These are phyloP conservation scores for Metschnikowia dekortorum DNA, from an alignment of 805 yeast species.

Conservation along the genomic window DNA sequence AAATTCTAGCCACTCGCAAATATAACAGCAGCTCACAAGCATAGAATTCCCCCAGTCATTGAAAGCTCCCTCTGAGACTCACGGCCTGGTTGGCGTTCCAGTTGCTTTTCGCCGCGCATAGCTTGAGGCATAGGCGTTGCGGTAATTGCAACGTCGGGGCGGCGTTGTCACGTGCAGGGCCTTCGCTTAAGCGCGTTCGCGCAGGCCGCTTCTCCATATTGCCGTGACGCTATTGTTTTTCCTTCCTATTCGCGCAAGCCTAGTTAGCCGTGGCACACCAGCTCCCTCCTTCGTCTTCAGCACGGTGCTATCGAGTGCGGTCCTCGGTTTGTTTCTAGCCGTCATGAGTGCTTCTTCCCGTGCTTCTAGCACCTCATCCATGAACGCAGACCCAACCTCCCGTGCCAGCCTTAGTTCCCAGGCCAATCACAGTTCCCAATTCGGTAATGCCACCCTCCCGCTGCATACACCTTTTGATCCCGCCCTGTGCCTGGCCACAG, in stretches of 20 bases:
- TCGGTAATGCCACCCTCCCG: not conserved
- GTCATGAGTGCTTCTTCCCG: not conserved
- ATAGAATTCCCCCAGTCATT: too few relatives aligned
- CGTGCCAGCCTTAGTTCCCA: not conserved
- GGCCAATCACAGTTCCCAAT: not conserved
- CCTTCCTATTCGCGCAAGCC: conserved; percentile 10
- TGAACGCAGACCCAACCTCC: not conserved
- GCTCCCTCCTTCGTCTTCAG: not conserved
- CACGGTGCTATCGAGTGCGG: not conserved
- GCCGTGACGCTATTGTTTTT: conserved; percentile 7
- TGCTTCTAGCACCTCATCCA: not conserved
- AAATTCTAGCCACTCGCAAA: too few relatives aligned
- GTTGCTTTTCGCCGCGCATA: too few relatives aligned
- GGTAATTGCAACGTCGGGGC: not conserved
- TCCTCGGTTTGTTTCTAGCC: not conserved
- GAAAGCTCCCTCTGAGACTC: too few relatives aligned
- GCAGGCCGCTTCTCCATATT: not conserved
- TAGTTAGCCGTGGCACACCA: conserved; percentile 7
- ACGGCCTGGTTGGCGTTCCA: too few relatives aligned
- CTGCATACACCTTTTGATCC: not conserved
- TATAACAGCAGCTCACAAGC: too few relatives aligned
- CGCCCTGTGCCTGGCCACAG: not conserved
- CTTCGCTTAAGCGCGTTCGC: not conserved
- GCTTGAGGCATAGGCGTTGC: too few relatives aligned
- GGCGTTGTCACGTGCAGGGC: not conserved